Conservation (phyloP, 208 protist species). For the Zelonia costaricensis region DNA sequence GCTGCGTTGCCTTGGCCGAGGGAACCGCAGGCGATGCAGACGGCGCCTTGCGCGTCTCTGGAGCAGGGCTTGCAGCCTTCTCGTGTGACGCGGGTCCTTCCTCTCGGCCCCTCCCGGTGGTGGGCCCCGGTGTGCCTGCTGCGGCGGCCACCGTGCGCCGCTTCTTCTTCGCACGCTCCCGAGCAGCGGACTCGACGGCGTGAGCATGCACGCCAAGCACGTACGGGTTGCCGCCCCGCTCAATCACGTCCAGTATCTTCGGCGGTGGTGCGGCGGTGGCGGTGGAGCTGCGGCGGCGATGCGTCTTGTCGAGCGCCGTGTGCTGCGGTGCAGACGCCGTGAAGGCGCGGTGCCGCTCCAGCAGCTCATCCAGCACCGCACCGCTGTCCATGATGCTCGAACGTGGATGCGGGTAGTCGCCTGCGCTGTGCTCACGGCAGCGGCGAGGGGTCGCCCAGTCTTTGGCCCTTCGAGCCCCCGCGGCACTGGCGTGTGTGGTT, state of each 20-base stretch:
- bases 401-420: too few species aligned
- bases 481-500: too few species aligned
- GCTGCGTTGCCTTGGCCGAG: not conserved
- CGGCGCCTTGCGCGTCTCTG: not conserved
- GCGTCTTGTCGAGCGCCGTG: not conserved
- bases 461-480: too few species aligned
- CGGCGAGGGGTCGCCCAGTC: too few species aligned
- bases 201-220: slow-evolving; percentile 11
- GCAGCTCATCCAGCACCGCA: slow-evolving; percentile 15
- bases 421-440: too few species aligned
- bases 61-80: not conserved
- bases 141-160: not conserved
- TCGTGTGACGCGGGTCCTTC: not conserved
- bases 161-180: slow-evolving; percentile 15
- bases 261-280: slow-evolving; percentile 12
- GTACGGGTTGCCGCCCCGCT: slow-evolving; percentile 23
- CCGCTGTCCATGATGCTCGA: slow-evolving; percentile 32
- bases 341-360: slow-evolving; percentile 12
- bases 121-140: not conserved
- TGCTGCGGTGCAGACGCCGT: not conserved
- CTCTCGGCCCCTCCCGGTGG: too few species aligned
- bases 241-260: slow-evolving; percentile 22
- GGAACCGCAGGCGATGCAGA: not conserved
- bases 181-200: slow-evolving; percentile 11
- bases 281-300: not conserved